Evolutionary conservation across 768 basidiomycete species (phyloP).

Genomic region (Termitomyces sp.): DNA sequence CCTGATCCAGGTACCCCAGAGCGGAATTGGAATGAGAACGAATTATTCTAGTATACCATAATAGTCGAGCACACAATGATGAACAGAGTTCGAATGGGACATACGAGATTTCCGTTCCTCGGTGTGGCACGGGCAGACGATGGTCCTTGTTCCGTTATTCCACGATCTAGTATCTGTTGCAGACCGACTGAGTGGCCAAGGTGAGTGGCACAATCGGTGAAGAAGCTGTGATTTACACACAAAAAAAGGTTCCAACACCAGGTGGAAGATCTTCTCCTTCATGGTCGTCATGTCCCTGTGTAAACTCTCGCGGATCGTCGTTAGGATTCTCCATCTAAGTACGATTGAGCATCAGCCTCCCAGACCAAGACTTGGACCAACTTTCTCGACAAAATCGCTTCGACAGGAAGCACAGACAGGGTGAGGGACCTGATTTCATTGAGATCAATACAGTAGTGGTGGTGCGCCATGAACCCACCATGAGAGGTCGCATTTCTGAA

Average conservation of each 20-base stretch:
- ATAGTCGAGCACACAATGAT: neutral
- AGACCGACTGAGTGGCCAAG: constrained; percentile 25
- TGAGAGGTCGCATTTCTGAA: constrained; percentile 85
- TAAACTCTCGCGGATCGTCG: constrained; percentile 75
- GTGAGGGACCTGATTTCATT: constrained; percentile 59
- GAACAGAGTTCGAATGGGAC: neutral
- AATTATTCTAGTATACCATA: constrained; percentile 6
- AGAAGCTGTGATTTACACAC: constrained; percentile 28
- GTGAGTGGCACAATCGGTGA: neutral
- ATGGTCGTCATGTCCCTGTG: constrained; percentile 29
- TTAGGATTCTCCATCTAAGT: constrained; percentile 67
- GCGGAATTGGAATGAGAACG: constrained; percentile 14
- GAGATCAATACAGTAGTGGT: constrained; percentile 2
- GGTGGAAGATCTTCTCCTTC: constrained; percentile 29
- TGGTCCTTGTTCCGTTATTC: constrained; percentile 19
- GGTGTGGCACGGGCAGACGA: constrained; percentile 3
- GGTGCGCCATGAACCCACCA: constrained; percentile 48
- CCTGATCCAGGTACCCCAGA: constrained; percentile 10
- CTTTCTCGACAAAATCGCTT: constrained; percentile 82
- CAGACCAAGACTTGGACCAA: constrained; percentile 20
- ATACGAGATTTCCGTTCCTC: constrained; percentile 5
- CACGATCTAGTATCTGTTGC: constrained; percentile 34
- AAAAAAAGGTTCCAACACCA: constrained; percentile 44
- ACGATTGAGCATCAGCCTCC: constrained; percentile 7
- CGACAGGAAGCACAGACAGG: constrained; percentile 82